A percentile compares a stretch with the other conserved stretches of the same genome.
Evolutionary conservation across 2,329 filamentous ascomycete genomes (phyloP).

Genomic region (Xylaria sp.): DNA sequence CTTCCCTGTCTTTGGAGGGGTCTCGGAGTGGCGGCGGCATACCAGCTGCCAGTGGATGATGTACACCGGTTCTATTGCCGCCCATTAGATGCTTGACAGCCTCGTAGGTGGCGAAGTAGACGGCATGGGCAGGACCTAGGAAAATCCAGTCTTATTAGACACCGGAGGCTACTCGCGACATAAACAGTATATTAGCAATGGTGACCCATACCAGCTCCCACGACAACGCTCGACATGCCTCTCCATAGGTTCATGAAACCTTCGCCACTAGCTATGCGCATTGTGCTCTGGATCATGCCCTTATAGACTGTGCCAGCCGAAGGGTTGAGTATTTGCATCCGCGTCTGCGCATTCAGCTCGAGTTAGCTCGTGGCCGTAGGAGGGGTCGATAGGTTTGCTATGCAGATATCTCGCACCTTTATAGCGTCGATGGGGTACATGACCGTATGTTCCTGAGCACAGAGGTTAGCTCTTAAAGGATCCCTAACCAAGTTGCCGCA

Average conservation of each 20-base stretch:
- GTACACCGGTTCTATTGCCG: slow-evolving; percentile 85
- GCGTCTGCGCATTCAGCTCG: slow-evolving; percentile 71
- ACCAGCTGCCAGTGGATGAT: slow-evolving; percentile 95
- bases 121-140: slow-evolving; percentile 91
- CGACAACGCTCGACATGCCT: slow-evolving; percentile 94
- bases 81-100: slow-evolving; percentile 96
- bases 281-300: slow-evolving; percentile 90
- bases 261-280: slow-evolving; percentile 90
- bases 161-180: slow-evolving; percentile 1
- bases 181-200: neutral
- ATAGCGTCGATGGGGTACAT: slow-evolving; percentile 99
- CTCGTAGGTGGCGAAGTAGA: slow-evolving; percentile 99
- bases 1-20: neutral
- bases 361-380: slow-evolving; percentile 33
- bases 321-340: slow-evolving; percentile 96
- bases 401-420: slow-evolving; percentile 71
- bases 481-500: neutral
- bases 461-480: slow-evolving; percentile 15
- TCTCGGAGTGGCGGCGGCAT: slow-evolving; percentile 49
- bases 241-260: slow-evolving; percentile 93
- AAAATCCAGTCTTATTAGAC: slow-evolving; percentile 18
- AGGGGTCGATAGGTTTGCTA: slow-evolving; percentile 35
- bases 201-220: slow-evolving; percentile 81
- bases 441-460: slow-evolving; percentile 88
- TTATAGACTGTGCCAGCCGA: slow-evolving; percentile 83